Evolutionary conservation across 2,329 filamentous ascomycete genomes (phyloP).

Genomic region (Colletotrichum tropicale): DNA sequence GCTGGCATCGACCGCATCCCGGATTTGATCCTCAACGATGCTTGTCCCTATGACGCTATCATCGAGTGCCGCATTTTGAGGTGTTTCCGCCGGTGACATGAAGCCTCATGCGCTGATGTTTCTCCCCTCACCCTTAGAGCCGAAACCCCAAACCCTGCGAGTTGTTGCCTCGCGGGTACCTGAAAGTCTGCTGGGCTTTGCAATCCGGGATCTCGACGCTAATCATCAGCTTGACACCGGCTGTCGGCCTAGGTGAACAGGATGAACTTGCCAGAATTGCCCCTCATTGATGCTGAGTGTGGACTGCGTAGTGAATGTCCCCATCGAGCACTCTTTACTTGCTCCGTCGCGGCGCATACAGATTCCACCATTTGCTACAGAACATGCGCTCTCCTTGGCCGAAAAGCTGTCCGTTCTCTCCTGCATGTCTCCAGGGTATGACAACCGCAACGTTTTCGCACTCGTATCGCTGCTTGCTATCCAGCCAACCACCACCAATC

Average conservation of each 20-base stretch:
- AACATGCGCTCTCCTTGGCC: not conserved
- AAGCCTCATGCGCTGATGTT: not conserved
- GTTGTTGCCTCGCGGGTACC: conserved; percentile 16
- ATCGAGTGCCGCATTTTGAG: not conserved
- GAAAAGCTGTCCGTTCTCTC: not conserved
- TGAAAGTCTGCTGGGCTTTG: conserved; percentile 4
- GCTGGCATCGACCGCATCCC: not conserved
- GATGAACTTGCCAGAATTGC: not conserved
- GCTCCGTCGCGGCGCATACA: not conserved
- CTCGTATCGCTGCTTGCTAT: not conserved
- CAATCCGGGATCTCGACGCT: conserved; percentile 2
- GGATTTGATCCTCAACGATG: not conserved
- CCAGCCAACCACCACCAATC: not conserved
- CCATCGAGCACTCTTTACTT: not conserved
- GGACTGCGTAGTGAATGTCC: not conserved
- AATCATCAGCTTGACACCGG: not conserved
- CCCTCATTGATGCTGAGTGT: not conserved
- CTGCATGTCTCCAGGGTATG: not conserved
- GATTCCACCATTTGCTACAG: not conserved
- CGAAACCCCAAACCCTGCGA: not conserved
- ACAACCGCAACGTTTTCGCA: not conserved
- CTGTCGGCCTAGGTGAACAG: not conserved
- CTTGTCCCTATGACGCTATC: conserved; percentile 2
- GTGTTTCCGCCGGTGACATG: not conserved
- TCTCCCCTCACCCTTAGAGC: not conserved